Base-by-base conservation (phyloP, 805 yeast species). In the Zygotorulaspora sp. region DNA sequence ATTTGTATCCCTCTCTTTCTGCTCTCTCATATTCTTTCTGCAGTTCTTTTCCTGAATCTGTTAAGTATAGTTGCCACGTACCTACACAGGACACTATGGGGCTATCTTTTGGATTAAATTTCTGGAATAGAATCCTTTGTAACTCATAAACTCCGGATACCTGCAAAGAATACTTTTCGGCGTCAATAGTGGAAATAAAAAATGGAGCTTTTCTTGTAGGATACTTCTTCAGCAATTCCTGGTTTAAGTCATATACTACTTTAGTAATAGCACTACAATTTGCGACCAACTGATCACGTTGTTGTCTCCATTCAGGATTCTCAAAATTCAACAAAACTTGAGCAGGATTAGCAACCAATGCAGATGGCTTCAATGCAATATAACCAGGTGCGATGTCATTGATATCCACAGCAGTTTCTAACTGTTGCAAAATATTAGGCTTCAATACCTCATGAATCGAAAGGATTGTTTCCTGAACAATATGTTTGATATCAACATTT, bases 301-400 rank as follows among this genome's bases (percentile, higher is more conserved):
- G 58, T 6, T 50, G 57, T 29, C 43, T 39, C 69, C 84, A 87
- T 27, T 65, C 74, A 9, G 83, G 77, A 24, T 75, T 67, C 41
- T 67, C 53, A 63, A 66, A 84, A 65, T 85, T 70, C 42, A 71
- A 68, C 53, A 89, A 70, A 7, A 84, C 83, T 14, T 76, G 71
- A 10, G 84, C 83, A 2, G 96, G 95, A 58, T 84, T 74, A 24
- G 74, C 68, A 41, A 85, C 78, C 48, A 90, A 71, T 2, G 97
- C 97, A 17, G 96, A 85, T 33, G 97, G 97, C 66, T 89, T 89
- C 55, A 89, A 68, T 2, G 96, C 97, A 40, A 87, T 84, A 62
- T 86, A 89, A 17, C 96, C 96, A 2, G 96, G 86, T 7, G 95
- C 88, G 21, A 90, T 76, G 11, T 76, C 70, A 58, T 84, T 81